phyloP scores from a whole-genome alignment of 805 yeast species.

The Pachysolen tannophilus region DNA sequence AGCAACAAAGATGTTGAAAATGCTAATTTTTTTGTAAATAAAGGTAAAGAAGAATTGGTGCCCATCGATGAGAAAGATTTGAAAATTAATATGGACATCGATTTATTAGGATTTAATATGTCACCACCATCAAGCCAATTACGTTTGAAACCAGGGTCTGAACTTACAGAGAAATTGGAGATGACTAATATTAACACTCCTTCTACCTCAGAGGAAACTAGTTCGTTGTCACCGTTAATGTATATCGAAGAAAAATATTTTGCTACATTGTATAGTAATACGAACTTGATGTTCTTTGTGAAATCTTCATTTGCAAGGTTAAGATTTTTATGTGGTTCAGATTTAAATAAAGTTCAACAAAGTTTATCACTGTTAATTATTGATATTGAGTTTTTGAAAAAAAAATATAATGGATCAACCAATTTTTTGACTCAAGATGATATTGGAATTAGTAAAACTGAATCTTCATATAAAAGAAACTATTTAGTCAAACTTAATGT shows the following conservation, averaged over 20 bases:
- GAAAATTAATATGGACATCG: neutral
- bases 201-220: neutral
- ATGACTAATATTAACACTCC: neutral
- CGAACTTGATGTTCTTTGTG: conserved; percentile 9
- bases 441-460: neutral
- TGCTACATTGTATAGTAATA: conserved; percentile 5
- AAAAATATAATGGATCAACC: neutral
- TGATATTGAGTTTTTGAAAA: conserved; percentile 5
- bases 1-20: neutral
- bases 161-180: neutral
- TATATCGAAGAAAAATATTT: conserved; percentile 6
- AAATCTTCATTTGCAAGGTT: conserved; percentile 8
- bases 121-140: conserved; percentile 5
- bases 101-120: conserved; percentile 6
- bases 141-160: neutral
- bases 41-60: neutral
- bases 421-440: neutral
- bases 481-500: neutral
- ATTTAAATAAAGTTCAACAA: neutral
- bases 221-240: neutral
- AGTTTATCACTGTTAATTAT: neutral
- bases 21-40: neutral
- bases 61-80: too few species aligned
- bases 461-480: neutral
- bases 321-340: conserved; percentile 2